Evolutionary conservation across 192 early-diverging fungal genomes (phyloP).

Genomic region (Coemansia sp.): DNA sequence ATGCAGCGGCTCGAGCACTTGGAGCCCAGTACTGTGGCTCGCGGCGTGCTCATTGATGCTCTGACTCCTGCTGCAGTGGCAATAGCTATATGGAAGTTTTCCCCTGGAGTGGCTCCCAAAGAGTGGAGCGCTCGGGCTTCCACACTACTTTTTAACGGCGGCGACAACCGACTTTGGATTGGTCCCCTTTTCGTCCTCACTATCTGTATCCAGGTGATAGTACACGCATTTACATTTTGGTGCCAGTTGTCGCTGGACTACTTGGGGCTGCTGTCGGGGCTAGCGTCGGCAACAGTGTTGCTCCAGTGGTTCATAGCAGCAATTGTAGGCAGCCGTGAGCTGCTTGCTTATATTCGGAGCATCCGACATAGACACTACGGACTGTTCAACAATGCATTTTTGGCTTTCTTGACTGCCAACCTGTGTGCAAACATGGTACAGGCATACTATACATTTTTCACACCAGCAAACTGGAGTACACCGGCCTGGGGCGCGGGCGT

Average conservation of each 20-base stretch:
- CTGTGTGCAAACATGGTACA: constrained; percentile 12
- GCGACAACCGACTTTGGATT: constrained; percentile 40
- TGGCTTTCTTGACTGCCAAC: constrained; percentile 18
- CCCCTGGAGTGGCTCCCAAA: background rate
- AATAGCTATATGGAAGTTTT: background rate
- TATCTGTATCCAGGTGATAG: constrained; percentile 2
- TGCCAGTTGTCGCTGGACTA: background rate
- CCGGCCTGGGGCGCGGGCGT: constrained; percentile 9
- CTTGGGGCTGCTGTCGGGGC: background rate
- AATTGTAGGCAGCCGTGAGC: background rate
- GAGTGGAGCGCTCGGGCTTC: background rate
- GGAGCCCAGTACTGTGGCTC: background rate
- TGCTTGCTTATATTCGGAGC: constrained; percentile 1
- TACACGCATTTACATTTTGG: constrained; percentile 4
- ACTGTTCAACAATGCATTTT: constrained; percentile 22
- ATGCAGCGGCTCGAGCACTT: background rate
- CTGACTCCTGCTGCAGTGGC: background rate
- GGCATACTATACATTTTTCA: constrained; percentile 26
- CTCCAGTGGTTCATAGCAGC: constrained; percentile 1
- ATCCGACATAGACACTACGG: constrained; percentile 17
- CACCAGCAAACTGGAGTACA: constrained; percentile 14
- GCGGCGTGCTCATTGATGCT: background rate
- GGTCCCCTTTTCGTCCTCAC: constrained; percentile 21
- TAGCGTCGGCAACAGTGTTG: background rate
- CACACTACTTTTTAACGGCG: background rate